These are phyloP conservation scores for Cystobasidiaceae sp. DNA, from an alignment of 1,284 basidiomycete species.

Conservation along the genomic window DNA sequence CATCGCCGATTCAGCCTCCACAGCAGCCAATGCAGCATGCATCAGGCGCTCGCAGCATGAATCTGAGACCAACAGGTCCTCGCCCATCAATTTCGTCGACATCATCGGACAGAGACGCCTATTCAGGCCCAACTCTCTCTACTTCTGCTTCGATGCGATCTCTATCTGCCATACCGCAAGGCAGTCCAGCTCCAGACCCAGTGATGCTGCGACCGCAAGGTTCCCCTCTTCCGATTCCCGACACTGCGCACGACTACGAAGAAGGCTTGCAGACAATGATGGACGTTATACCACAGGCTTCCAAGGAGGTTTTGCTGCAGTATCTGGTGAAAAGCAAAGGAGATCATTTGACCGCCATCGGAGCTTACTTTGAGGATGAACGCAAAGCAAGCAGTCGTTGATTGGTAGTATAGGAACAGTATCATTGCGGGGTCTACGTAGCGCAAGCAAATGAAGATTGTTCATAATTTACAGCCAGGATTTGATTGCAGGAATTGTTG, in stretches of 20 bases:
- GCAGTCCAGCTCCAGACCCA: too few species aligned
- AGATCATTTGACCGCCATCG: conserved; percentile 35
- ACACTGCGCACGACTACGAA: not conserved
- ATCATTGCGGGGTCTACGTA: too few species aligned
- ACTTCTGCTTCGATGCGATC: not conserved
- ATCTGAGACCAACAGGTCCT: conserved; percentile 6
- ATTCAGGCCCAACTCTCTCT: conserved; percentile 20
- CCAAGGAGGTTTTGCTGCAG: conserved; percentile 2
- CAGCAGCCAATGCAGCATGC: not conserved
- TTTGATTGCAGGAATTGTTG: too few species aligned
- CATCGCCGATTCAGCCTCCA: conserved; percentile 10
- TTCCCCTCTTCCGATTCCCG: too few species aligned
- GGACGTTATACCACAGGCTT: conserved; percentile 35
- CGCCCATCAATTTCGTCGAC: conserved; percentile 14
- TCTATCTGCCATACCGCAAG: not conserved
- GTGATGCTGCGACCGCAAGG: not conserved
- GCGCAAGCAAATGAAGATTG: too few species aligned
- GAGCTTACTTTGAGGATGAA: conserved; percentile 33
- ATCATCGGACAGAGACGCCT: not conserved
- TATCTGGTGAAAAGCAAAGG: conserved; percentile 32
- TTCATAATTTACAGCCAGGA: too few species aligned
- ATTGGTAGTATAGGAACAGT: too few species aligned
- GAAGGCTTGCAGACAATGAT: not conserved
- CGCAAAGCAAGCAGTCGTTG: not conserved
- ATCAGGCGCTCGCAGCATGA: not conserved